Evolutionary conservation across 345 rosid genomes (phyloP).

Genomic region (Litchi chinensis): DNA sequence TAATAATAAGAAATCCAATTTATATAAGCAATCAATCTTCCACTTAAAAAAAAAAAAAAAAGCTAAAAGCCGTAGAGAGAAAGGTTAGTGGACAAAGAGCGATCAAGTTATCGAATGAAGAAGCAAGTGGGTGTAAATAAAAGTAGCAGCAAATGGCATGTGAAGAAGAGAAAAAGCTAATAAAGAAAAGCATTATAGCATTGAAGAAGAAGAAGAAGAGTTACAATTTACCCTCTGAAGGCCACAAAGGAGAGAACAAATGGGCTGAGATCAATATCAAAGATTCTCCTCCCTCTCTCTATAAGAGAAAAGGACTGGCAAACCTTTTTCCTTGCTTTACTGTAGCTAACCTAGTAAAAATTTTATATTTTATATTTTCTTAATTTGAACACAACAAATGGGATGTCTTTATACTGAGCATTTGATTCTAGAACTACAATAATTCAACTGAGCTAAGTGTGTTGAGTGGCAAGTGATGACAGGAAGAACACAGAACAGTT

Average conservation of each 20-base stretch:
- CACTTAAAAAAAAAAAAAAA: not conserved
- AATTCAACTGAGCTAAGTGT: not conserved
- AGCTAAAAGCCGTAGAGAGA: conserved; percentile 9
- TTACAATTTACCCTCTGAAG: conserved; percentile 30
- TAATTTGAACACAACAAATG: conserved; percentile 18
- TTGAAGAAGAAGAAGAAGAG: conserved; percentile 22
- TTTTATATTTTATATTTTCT: not conserved
- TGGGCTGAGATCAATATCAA: not conserved
- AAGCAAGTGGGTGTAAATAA: conserved; percentile 2
- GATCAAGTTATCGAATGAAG: not conserved
- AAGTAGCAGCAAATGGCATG: conserved; percentile 17
- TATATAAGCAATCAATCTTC: conserved; percentile 20
- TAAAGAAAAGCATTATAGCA: conserved; percentile 1
- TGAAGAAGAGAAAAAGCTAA: not conserved
- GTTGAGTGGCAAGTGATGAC: conserved; percentile 22
- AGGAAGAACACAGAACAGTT: conserved; percentile 16
- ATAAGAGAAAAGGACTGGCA: not conserved
- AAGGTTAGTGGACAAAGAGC: not conserved
- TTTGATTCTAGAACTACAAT: conserved; percentile 30
- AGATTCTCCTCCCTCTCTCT: conserved; percentile 23
- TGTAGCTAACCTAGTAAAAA: not conserved
- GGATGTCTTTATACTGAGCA: conserved; percentile 36
- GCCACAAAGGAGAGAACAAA: not conserved
- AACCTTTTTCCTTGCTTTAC: conserved; percentile 19
- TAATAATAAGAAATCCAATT: conserved; percentile 2